phyloP scores from a whole-genome alignment of 306 rosid species.

The Begonia fuchsioides region DNA sequence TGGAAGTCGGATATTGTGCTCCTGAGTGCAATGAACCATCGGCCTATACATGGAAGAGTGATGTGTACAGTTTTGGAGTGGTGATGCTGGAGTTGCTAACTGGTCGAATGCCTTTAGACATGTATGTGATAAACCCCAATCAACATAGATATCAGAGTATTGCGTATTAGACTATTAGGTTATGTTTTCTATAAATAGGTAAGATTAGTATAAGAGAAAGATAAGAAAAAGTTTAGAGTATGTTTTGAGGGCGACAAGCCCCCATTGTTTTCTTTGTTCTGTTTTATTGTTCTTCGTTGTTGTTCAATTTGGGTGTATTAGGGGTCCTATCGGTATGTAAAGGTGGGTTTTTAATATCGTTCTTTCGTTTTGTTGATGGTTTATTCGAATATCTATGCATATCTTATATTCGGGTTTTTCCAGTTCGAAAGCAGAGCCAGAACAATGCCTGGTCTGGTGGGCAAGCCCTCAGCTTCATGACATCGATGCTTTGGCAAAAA shows the following conservation, averaged over 20 bases:
- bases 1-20: slow-evolving; percentile 71
- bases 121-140: too few species aligned
- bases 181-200: too few species aligned
- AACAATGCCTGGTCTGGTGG: slow-evolving; percentile 71
- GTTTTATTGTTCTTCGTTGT: too few species aligned
- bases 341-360: too few species aligned
- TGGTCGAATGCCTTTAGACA: slow-evolving; percentile 72
- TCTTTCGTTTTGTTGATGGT: neutral
- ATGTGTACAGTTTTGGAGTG: slow-evolving; percentile 75
- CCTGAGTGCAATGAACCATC: slow-evolving; percentile 70
- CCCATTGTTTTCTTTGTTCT: too few species aligned
- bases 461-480: slow-evolving; percentile 76
- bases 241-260: too few species aligned
- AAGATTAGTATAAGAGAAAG: too few species aligned
- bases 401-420: neutral
- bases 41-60: slow-evolving; percentile 57
- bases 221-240: too few species aligned
- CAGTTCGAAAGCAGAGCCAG: slow-evolving; percentile 44
- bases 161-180: too few species aligned
- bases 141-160: too few species aligned
- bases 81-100: slow-evolving; percentile 84
- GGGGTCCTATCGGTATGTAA: too few species aligned
- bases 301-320: too few species aligned
- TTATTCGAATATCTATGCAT: neutral
- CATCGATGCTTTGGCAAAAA: slow-evolving; percentile 41